Evolutionary conservation across 371 early-diverging fungal species (phyloP), one percentile per base, ranked within the genome.

Genomic region (Mucor plumbeus): DNA sequence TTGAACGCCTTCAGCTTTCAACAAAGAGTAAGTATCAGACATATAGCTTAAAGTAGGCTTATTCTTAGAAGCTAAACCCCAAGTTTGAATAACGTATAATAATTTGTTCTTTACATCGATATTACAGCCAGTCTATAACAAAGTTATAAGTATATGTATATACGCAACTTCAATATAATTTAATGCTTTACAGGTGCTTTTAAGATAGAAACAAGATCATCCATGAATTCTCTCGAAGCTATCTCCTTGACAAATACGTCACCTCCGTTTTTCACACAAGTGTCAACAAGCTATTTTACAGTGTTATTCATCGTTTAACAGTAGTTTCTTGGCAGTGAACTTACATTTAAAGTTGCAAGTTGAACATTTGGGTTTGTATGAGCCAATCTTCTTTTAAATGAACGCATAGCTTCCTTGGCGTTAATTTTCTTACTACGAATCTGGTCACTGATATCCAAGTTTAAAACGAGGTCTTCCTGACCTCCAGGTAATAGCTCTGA

Each of bases 231-330:
- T 60, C 92, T 83, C 14, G 92, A 86, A 5, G 98, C 92, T 11
- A 97, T 81, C 69, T 97, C 97, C n/a, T 85, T 81, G 38, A 97
- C 82, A 71, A 98, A 95, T 61, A 90, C 89, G 39, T 85, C 81
- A 4, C 99, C 99, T 48, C 94, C 91, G 75, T 98, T 98, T 77
- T 98, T 98, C 26, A 97, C 95, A 72, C 96, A 95, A 17, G 92
- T 90, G 77, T 98, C 99, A 0, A 91, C 83, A 58, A 97, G 77
- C 94, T 95, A 72, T 19, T 13, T 10, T 31, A 26, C 19, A 53
- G 5, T 53, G 53, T 53, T 53, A 53, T 21, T 31, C 21, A 53
- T 53, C 19, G 53, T 53, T 31, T 31, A 31, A 53, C 10, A 31
- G 13, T 26, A 13, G 53, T 26, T 17, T 19, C 14, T 26, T 19